Conservation (phyloP, 352 stramenopile genomes). For the Pythium monospermum region DNA sequence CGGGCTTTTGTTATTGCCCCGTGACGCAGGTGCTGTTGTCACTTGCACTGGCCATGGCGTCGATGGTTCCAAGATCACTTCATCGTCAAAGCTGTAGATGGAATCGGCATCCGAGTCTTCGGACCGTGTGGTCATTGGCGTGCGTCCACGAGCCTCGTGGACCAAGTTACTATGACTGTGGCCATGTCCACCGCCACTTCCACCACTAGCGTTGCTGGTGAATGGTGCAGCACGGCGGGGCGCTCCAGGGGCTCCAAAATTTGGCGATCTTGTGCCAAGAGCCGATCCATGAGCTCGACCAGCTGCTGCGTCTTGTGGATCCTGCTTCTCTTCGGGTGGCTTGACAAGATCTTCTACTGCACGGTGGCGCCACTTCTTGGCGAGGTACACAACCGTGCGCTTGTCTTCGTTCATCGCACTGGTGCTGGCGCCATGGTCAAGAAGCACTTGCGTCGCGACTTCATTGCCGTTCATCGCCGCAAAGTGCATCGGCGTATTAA, state of each 20-base stretch:
- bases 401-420: slow-evolving; percentile 76
- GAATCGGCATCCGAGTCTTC: slow-evolving; percentile 50
- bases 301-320: not conserved
- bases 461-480: slow-evolving; percentile 76
- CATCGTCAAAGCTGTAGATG: slow-evolving; percentile 55
- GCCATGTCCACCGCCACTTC: not conserved
- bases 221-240: slow-evolving; percentile 16
- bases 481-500: slow-evolving; percentile 74
- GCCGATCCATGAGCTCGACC: not conserved
- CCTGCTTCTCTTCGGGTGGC: slow-evolving; percentile 30
- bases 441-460: slow-evolving; percentile 47
- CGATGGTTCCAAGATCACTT: slow-evolving; percentile 47
- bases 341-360: slow-evolving; percentile 50
- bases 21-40: not conserved
- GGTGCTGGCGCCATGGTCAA: slow-evolving; percentile 51
- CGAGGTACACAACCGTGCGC: slow-evolving; percentile 63
- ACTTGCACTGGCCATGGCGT: slow-evolving; percentile 40
- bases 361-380: slow-evolving; percentile 71
- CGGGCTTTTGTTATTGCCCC: slow-evolving; percentile 1
- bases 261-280: not conserved
- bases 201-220: not conserved
- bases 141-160: slow-evolving; percentile 14
- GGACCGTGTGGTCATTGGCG: slow-evolving; percentile 31
- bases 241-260: slow-evolving; percentile 5
- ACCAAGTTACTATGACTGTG: not conserved